These are phyloP conservation scores for Chaetomium sp. DNA, from an alignment of 2,329 filamentous ascomycete genomes.

Conservation along the genomic window DNA sequence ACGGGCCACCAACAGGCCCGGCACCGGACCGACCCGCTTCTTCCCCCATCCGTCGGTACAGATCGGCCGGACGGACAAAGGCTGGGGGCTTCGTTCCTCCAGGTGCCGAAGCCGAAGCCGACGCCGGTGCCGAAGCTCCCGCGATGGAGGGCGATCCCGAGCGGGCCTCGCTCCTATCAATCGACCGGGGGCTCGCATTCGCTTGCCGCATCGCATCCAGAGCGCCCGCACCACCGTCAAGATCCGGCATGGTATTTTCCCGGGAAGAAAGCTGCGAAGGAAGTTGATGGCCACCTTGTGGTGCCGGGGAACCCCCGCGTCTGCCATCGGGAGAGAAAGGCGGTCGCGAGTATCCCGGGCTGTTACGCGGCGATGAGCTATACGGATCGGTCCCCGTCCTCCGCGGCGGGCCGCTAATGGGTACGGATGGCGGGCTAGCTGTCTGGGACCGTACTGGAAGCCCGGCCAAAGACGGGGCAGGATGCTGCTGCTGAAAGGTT, in stretches of 20 bases:
- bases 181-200: conserved; percentile 24
- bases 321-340: neutral
- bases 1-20: conserved; percentile 38
- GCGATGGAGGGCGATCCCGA: conserved; percentile 35
- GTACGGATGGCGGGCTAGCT: neutral
- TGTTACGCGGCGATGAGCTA: conserved; percentile 18
- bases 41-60: conserved; percentile 66
- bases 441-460: neutral
- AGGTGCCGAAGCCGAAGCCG: too few species aligned
- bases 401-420: conserved; percentile 11
- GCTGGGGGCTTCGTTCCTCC: conserved; percentile 36
- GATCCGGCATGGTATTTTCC: conserved; percentile 52
- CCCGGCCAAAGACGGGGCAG: neutral
- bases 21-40: conserved; percentile 52
- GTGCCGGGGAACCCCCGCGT: conserved; percentile 20
- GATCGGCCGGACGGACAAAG: conserved; percentile 68
- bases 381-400: conserved; percentile 16
- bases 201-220: conserved; percentile 5
- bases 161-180: conserved; percentile 30
- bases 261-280: conserved; percentile 48
- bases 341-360: conserved; percentile 10
- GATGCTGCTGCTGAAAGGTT: conserved; percentile 16
- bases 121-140: conserved; percentile 28
- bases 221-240: conserved; percentile 32
- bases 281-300: conserved; percentile 27